Evolutionary conservation across 768 basidiomycete genomes (phyloP).

Genomic region (Gyrodon lividus): DNA sequence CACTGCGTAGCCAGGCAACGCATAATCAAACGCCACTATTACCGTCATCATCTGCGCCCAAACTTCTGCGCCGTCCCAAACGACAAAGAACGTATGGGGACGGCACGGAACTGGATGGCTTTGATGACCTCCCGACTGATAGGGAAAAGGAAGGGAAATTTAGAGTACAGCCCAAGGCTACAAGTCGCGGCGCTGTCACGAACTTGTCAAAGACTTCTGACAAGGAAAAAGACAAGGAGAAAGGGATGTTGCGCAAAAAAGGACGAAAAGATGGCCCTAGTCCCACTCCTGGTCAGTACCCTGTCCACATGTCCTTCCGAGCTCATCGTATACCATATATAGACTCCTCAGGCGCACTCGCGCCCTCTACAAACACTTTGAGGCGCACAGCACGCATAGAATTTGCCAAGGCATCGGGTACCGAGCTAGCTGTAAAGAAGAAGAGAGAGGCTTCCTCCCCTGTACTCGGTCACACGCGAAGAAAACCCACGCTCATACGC

Average conservation of each 20-base stretch:
- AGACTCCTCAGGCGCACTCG: conserved; percentile 30
- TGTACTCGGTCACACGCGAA: conserved; percentile 44
- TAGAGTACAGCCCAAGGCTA: conserved; percentile 72
- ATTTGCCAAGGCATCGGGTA: conserved; percentile 38
- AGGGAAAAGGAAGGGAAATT: conserved; percentile 76
- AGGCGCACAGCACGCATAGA: conserved; percentile 60
- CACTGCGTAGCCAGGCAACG: conserved; percentile 39
- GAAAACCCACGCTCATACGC: conserved; percentile 86
- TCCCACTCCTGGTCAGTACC: conserved; percentile 38
- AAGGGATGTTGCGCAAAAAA: conserved; percentile 59
- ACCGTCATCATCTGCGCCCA: conserved; percentile 52
- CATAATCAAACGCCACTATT: conserved; percentile 28
- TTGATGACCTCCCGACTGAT: conserved; percentile 87
- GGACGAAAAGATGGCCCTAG: conserved; percentile 46
- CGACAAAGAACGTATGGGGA: conserved; percentile 76
- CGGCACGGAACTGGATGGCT: conserved; percentile 84
- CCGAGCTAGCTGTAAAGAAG: conserved; percentile 47
- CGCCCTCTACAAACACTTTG: conserved; percentile 50
- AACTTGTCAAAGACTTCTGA: conserved; percentile 43
- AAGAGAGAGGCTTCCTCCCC: conserved; percentile 52
- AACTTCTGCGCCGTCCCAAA: conserved; percentile 74
- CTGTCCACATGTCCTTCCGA: neutral
- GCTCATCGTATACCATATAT: conserved; percentile 4
- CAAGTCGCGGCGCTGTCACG: conserved; percentile 53
- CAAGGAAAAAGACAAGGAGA: conserved; percentile 42